Evolutionary conservation across 2,329 filamentous ascomycete genomes (phyloP).

Genomic region (Pseudocercospora pini-densiflorae): DNA sequence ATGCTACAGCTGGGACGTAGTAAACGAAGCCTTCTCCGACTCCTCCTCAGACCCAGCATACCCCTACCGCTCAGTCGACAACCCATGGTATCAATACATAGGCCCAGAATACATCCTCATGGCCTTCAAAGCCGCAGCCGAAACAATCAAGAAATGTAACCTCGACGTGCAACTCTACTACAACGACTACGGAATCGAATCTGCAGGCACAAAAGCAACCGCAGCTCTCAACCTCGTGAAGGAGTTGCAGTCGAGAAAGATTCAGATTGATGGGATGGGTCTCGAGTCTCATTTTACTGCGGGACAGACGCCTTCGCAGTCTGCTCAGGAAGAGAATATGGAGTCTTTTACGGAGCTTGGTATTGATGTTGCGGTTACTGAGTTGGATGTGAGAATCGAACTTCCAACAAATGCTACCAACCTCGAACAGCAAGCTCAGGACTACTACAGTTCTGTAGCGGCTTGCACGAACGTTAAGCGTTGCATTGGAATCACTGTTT

Average conservation of each 20-base stretch:
- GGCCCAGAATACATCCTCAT: conserved; percentile 36
- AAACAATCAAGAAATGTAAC: conserved; percentile 22
- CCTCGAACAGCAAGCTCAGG: conserved; percentile 49
- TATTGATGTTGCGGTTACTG: conserved; percentile 65
- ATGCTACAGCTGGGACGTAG: conserved; percentile 37
- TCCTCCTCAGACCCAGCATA: background rate
- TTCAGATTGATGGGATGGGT: conserved; percentile 48
- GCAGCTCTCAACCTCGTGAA: conserved; percentile 34
- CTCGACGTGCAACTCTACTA: conserved; percentile 36
- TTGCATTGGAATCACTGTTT: conserved; percentile 55
- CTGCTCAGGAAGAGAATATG: conserved; percentile 49
- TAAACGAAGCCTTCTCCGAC: conserved; percentile 24
- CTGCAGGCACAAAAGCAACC: conserved; percentile 29
- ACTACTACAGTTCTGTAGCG: conserved; percentile 47
- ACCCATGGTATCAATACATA: conserved; percentile 33
- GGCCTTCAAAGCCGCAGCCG: conserved; percentile 34
- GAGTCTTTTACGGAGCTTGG: conserved; percentile 56
- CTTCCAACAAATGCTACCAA: conserved; percentile 35
- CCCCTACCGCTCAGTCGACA: background rate
- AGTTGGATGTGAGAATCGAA: conserved; percentile 62
- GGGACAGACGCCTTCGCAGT: conserved; percentile 24
- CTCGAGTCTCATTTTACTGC: conserved; percentile 59
- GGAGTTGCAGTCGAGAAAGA: conserved; percentile 32
- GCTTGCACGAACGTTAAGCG: conserved; percentile 42
- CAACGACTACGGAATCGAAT: conserved; percentile 40